phyloP scores from a whole-genome alignment of 2,329 filamentous ascomycete genomes.

The Colletotrichum shisoi region DNA sequence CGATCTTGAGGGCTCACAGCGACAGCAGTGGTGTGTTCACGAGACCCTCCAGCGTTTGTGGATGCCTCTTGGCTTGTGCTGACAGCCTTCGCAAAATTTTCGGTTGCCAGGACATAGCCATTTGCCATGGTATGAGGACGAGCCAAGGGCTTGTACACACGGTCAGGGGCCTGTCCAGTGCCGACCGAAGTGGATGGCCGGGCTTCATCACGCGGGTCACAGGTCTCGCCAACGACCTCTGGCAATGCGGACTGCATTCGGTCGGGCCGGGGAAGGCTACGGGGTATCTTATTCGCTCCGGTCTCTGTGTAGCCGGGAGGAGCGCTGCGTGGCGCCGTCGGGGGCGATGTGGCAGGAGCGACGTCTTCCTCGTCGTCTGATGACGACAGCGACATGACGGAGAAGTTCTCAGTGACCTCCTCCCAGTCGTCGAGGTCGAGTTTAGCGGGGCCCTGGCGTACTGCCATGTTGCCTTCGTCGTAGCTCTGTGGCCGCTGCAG shows the following conservation, averaged over 20 bases:
- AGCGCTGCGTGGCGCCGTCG: background rate
- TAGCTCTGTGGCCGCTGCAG: no score
- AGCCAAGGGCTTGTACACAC: no score
- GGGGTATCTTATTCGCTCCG: background rate
- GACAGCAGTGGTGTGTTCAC: background rate
- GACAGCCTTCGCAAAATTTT: background rate
- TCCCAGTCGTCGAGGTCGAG: constrained; percentile 43
- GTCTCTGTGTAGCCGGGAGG: background rate
- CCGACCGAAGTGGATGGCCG: background rate
- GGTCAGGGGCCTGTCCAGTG: background rate
- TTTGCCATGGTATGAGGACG: no score
- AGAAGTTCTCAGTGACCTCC: constrained; percentile 43
- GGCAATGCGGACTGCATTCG: background rate
- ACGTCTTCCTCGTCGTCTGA: constrained; percentile 39
- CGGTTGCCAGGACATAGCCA: no score
- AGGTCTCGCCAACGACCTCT: background rate
- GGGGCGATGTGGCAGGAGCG: background rate
- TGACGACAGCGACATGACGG: constrained; percentile 42
- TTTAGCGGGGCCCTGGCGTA: background rate
- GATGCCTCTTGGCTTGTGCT: background rate
- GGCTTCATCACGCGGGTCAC: no score
- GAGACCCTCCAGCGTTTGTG: rapidly evolving
- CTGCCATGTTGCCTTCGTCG: constrained; percentile 4
- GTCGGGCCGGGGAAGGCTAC: background rate
- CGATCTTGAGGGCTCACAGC: no score